Base-by-base conservation (phyloP, 495 filamentous ascomycete species). In the Podospora comata region DNA sequence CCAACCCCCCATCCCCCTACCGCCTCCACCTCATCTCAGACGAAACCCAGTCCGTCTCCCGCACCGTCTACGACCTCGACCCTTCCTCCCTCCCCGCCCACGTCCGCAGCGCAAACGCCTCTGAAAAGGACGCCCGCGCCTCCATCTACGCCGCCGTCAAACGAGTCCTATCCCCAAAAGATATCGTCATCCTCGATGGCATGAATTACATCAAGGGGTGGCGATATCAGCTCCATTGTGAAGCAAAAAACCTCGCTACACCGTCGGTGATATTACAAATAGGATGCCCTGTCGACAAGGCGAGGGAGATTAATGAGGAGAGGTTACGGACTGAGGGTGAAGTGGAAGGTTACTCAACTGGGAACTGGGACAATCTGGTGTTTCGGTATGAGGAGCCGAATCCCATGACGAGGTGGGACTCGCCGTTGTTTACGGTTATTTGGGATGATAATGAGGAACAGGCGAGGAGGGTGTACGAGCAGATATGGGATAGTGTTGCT, bases 141-240 rank as follows among this genome's bases (percentile, higher is more conserved):
- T 85, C 91, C 15, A 85, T 91, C 39, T 95, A 91, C 76, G 91
- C 89, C 30, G 91, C 94, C 56, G 87, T 96, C 32, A 97, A 97
- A 82, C 87, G 95, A 53, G 84, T 85, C 53, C 84, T 99, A 30
- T 86, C 86, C 20, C 85, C 86, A 30, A 89, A 93, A 71, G 92
- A 91, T 71, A 89, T 99, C 67, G 93, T 98, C 67, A 87, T 99
- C 59, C 85, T 93, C 6, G 93, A 97, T 78, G 91, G 90, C 6
- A 85, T 94, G 75, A 97, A 98, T 75, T 98, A 98, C 79, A 99
- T 99, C 80, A 99, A 99, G 79, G 95, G 95, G 26, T 97, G 91
- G 84, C 85, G 95, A 56, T 99, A 99, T 77, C 95, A 99, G 81
- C 84, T 99, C 2, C 94, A 89, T 82, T 97, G 95, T 77, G 95